phyloP scores from a whole-genome alignment of 106 monocot species.

The Dendrobium catenatum region DNA sequence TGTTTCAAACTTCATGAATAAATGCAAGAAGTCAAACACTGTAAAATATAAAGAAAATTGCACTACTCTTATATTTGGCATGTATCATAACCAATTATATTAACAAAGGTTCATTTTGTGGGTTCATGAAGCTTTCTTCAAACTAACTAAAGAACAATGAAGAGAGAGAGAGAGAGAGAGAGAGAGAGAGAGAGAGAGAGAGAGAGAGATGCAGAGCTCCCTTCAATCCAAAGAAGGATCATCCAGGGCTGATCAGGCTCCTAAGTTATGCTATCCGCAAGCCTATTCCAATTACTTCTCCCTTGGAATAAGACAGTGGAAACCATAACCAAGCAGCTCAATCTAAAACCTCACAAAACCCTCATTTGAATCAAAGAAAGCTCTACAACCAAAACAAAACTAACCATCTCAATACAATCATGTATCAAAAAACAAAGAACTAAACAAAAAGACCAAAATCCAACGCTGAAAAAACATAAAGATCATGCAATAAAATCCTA shows the following conservation, averaged over 20 bases:
- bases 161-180: background rate
- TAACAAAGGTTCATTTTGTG: too few species aligned
- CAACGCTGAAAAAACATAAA: background rate
- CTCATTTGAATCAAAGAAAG: constrained; percentile 1
- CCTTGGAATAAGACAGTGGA: constrained; percentile 1
- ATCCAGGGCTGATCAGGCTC: constrained; percentile 8
- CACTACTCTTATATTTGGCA: too few species aligned
- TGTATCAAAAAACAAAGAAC: background rate
- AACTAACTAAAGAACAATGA: background rate
- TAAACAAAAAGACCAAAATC: background rate
- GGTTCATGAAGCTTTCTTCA: too few species aligned
- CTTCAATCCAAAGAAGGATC: constrained; percentile 22
- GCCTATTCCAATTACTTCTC: constrained; percentile 2
- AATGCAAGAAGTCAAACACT: too few species aligned
- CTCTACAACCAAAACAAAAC: background rate
- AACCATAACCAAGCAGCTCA: constrained; percentile 4
- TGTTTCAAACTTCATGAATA: too few species aligned
- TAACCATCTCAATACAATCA: background rate
- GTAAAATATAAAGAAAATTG: too few species aligned
- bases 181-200: background rate
- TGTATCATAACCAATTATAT: too few species aligned
- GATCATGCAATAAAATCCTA: background rate
- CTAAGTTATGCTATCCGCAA: constrained; percentile 16
- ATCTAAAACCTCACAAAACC: background rate
- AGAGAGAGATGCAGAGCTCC: constrained; percentile 11